Evolutionary conservation across 208 protist genomes (phyloP).

Genomic region (Wallacemonas sp.): DNA sequence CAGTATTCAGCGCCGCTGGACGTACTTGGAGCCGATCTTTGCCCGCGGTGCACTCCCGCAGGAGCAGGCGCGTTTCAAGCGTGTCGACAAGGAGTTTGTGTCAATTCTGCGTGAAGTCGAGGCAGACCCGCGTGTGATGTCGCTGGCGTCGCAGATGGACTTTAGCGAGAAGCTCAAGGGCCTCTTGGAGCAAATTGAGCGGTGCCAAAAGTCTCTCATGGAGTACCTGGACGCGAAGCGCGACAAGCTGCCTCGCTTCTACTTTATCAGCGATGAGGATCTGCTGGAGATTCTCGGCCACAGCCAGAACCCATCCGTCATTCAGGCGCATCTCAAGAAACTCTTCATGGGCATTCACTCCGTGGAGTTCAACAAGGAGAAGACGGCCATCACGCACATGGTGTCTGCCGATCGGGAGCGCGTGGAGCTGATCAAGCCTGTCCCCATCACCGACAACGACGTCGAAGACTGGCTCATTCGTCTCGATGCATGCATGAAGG

Average conservation of each 20-base stretch:
- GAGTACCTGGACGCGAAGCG: constrained; percentile 98
- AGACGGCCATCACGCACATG: constrained; percentile 89
- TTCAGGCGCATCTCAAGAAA: constrained; percentile 94
- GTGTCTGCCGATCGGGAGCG: constrained; percentile 86
- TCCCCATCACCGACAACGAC: constrained; percentile 86
- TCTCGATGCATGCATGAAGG: constrained; percentile 86
- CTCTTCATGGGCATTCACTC: constrained; percentile 94
- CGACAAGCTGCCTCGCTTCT: constrained; percentile 94
- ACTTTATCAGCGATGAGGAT: constrained; percentile 99
- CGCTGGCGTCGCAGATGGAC: constrained; percentile 79
- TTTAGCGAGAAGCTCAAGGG: constrained; percentile 83
- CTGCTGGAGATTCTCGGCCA: constrained; percentile 97
- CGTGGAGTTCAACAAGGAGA: constrained; percentile 78
- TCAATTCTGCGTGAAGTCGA: constrained; percentile 90
- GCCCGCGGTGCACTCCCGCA: constrained; percentile 94
- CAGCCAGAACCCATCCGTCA: constrained; percentile 89
- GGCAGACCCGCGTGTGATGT: constrained; percentile 91
- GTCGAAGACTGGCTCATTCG: constrained; percentile 94
- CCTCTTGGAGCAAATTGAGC: constrained; percentile 95
- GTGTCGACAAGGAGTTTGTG: constrained; percentile 96
- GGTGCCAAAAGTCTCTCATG: constrained; percentile 95
- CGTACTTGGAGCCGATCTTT: constrained; percentile 99
- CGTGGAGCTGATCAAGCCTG: constrained; percentile 62
- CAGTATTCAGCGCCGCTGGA: constrained; percentile 96
- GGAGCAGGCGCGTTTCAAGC: constrained; percentile 95